Evolutionary conservation across 116 monocot genomes (phyloP).

Genomic region (Trichopus zeylanicus): DNA sequence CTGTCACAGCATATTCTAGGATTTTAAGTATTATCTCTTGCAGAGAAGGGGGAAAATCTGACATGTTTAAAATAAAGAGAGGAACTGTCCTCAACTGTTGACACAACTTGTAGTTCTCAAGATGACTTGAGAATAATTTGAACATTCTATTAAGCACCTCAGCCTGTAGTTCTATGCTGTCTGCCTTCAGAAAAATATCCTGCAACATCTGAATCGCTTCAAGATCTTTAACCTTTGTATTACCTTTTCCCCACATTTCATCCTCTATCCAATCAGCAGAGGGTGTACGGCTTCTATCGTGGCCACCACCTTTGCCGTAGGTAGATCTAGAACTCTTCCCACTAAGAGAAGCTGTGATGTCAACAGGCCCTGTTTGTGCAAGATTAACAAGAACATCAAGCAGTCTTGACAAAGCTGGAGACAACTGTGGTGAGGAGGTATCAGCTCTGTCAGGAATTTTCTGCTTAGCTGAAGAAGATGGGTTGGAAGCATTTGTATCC

Average conservation of each 20-base stretch:
- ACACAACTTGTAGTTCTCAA: slow-evolving; percentile 93
- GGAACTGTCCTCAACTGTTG: slow-evolving; percentile 88
- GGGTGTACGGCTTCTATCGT: slow-evolving; percentile 55
- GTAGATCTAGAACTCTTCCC: slow-evolving; percentile 37
- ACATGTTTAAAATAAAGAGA: slow-evolving; percentile 93
- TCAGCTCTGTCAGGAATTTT: slow-evolving; percentile 20
- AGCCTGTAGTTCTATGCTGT: slow-evolving; percentile 73
- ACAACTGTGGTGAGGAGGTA: slow-evolving; percentile 40
- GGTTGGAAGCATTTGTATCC: slow-evolving; percentile 9
- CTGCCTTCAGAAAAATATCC: slow-evolving; percentile 97
- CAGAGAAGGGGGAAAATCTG: slow-evolving; percentile 72
- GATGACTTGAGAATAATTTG: slow-evolving; percentile 95
- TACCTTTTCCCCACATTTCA: slow-evolving; percentile 62
- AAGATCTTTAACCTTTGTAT: slow-evolving; percentile 81
- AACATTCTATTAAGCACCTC: slow-evolving; percentile 99
- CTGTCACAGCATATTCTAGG: slow-evolving; percentile 97
- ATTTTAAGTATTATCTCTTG: slow-evolving; percentile 98
- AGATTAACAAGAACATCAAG: slow-evolving; percentile 99
- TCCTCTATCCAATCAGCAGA: slow-evolving; percentile 61
- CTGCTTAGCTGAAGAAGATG: slow-evolving; percentile 5
- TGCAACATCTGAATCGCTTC: slow-evolving; percentile 99
- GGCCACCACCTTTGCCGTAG: slow-evolving; percentile 35
- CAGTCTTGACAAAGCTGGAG: slow-evolving; percentile 74
- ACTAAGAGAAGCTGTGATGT: slow-evolving; percentile 8
- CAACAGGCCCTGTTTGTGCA: slow-evolving; percentile 84